These are phyloP conservation scores for Eragrostis nindensis DNA, from an alignment of 176 grass and related monocot species.

Conservation along the genomic window DNA sequence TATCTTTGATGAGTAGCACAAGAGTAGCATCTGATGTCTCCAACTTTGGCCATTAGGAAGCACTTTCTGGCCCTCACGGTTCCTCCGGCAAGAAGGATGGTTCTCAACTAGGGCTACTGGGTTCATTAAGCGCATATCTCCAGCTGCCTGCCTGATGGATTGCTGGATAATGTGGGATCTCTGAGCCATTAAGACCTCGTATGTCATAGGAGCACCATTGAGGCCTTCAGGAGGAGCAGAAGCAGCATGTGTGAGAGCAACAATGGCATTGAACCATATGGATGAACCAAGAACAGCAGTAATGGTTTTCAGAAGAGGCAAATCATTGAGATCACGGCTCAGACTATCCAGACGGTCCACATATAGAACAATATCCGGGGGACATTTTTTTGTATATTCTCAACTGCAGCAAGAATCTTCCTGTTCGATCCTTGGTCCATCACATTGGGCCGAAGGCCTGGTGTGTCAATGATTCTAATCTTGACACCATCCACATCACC, in stretches of 20 bases:
- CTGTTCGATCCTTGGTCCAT: conserved; percentile 87
- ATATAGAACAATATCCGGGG: conserved; percentile 93
- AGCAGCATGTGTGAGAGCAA: conserved; percentile 92
- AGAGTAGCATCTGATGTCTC: conserved; percentile 80
- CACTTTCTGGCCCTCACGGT: conserved; percentile 73
- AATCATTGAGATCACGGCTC: conserved; percentile 77
- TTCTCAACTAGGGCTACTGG: conserved; percentile 92
- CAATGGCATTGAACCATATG: conserved; percentile 94
- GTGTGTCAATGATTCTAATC: conserved; percentile 85
- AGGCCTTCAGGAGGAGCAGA: conserved; percentile 89
- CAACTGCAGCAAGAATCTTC: conserved; percentile 71
- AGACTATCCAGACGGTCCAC: conserved; percentile 82
- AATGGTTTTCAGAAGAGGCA: conserved; percentile 87
- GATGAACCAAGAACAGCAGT: conserved; percentile 78
- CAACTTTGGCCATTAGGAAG: conserved; percentile 89
- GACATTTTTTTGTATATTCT: conserved; percentile 84
- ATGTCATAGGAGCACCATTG: conserved; percentile 76
- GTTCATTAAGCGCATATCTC: conserved; percentile 93
- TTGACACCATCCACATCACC: conserved; percentile 85
- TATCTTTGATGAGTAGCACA: conserved; percentile 97
- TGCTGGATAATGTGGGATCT: conserved; percentile 91
- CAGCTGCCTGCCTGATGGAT: conserved; percentile 72
- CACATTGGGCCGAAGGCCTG: conserved; percentile 69
- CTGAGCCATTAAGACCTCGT: conserved; percentile 87
- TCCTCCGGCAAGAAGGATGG: conserved; percentile 81